These are phyloP conservation scores for Boeremia lycopersici DNA, from an alignment of 2,329 filamentous ascomycete species.

Conservation along the genomic window DNA sequence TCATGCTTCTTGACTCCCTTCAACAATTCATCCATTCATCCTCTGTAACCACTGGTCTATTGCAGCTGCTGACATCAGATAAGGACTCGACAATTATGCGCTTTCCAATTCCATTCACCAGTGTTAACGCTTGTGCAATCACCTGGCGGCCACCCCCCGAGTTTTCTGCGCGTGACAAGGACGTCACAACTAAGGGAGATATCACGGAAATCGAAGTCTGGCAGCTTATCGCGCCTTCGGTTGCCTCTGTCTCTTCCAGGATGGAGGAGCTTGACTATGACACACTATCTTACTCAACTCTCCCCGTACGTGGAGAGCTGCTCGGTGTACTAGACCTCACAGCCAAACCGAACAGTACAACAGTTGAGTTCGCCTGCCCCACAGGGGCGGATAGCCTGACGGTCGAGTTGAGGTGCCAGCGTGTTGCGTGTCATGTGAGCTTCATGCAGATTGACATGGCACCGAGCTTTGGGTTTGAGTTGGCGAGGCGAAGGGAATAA, in stretches of 20 bases:
- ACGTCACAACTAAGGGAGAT: constrained; percentile 11
- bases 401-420: constrained; percentile 13
- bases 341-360: constrained; percentile 9
- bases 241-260: background rate
- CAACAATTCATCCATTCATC: background rate
- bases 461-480: constrained; percentile 10
- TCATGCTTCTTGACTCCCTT: too few relatives aligned
- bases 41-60: background rate
- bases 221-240: constrained; percentile 11
- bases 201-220: constrained; percentile 12
- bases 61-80: background rate
- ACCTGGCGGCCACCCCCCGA: constrained; percentile 11
- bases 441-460: constrained; percentile 17
- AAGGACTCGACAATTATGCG: background rate
- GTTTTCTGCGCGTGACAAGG: constrained; percentile 6
- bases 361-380: constrained; percentile 10
- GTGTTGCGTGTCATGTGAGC: constrained; percentile 8
- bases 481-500: constrained; percentile 12
- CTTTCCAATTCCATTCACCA: background rate
- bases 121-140: background rate
- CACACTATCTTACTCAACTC: constrained; percentile 5
- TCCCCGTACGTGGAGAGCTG: constrained; percentile 12
- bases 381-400: constrained; percentile 5
- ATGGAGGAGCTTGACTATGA: constrained; percentile 14
- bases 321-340: constrained; percentile 14